These are phyloP conservation scores for Oropetium thomaeum DNA, from an alignment of 176 grass and related monocot species.

Conservation along the genomic window DNA sequence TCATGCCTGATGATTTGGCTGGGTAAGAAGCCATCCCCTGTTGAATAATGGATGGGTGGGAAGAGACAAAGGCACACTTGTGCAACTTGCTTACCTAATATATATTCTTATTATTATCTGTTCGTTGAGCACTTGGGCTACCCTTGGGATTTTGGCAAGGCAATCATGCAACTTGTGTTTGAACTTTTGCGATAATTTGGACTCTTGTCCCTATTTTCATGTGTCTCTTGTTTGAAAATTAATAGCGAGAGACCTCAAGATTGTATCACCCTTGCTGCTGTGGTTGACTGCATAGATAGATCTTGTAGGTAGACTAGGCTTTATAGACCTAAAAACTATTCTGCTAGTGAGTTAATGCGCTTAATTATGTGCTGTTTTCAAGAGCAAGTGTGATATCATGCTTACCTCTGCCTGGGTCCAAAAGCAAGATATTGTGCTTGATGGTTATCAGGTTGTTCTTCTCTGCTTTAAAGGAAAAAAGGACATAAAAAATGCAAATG, in stretches of 20 bases:
- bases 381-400: slow-evolving; percentile 30
- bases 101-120: slow-evolving; percentile 51
- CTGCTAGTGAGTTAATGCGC: slow-evolving; percentile 33
- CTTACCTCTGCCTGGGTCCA: slow-evolving; percentile 33
- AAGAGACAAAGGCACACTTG: slow-evolving; percentile 50
- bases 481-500: neutral
- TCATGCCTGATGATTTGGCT: slow-evolving; percentile 38
- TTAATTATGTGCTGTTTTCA: slow-evolving; percentile 40
- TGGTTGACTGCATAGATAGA: slow-evolving; percentile 36
- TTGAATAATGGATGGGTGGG: slow-evolving; percentile 33
- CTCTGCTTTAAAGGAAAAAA: neutral
- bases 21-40: slow-evolving; percentile 31
- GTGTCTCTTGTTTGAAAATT: slow-evolving; percentile 32
- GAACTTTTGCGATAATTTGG: slow-evolving; percentile 41
- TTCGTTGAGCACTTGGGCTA: slow-evolving; percentile 31
- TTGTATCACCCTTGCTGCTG: slow-evolving; percentile 11
- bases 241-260: slow-evolving; percentile 28
- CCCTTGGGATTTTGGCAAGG: slow-evolving; percentile 41
- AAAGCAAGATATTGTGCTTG: slow-evolving; percentile 23
- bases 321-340: slow-evolving; percentile 29
- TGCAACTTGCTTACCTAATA: slow-evolving; percentile 61
- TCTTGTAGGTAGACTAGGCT: slow-evolving; percentile 26
- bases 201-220: slow-evolving; percentile 44
- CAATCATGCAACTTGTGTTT: slow-evolving; percentile 37
- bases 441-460: slow-evolving; percentile 43